Base-by-base conservation (phyloP, 2,329 filamentous ascomycete species). In the Ascochyta koolunga region DNA sequence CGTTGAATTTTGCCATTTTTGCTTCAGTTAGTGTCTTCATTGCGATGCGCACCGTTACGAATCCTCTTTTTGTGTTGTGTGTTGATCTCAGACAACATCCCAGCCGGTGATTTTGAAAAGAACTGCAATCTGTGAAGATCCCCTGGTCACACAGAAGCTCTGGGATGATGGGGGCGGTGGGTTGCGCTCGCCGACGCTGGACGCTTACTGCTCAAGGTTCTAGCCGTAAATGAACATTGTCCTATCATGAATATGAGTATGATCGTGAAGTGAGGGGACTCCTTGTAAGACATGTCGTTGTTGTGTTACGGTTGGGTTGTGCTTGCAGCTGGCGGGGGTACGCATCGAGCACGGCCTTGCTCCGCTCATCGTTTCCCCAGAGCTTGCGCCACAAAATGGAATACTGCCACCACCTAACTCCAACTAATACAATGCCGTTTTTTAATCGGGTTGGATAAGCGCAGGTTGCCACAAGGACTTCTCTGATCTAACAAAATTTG, bases 121-220 rank as follows among this genome's bases (percentile, higher is more conserved):
- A 67, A 67, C 65, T 49, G 38, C 60, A 50, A 54, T 54, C 60
- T 58, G 59, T 63, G 64, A 61, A 50, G 60, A 67, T 69, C 64
- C 18, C 54, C 32, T 46, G 3, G 35, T 50, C 42, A 37, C 27
- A 50, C 50, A 53, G 57, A 58, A 55, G 48, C 59, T 58, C 56
- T 45, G 45, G 46, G 36, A 35, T 46, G 36, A 41, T 52, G 35
- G 31, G 47, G 41, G 44, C 45, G 50, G 39, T 42, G 27, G 41
- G 41, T 35, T 42, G 38, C 43, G 43, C 39, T 44, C 48, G 39
- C 42, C 47, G 38, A 46, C 9, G 44, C 39, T 33, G 44, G 44
- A 48, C 19, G 39, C 16, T 15, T 48, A 5, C 21, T 19, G 25
- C 11, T 21, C 33, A 33, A 5, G 32, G 24, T 33, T 15, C 15